These are phyloP conservation scores for Vigna nakashimae DNA, from an alignment of 306 rosid genomes.

Conservation along the genomic window DNA sequence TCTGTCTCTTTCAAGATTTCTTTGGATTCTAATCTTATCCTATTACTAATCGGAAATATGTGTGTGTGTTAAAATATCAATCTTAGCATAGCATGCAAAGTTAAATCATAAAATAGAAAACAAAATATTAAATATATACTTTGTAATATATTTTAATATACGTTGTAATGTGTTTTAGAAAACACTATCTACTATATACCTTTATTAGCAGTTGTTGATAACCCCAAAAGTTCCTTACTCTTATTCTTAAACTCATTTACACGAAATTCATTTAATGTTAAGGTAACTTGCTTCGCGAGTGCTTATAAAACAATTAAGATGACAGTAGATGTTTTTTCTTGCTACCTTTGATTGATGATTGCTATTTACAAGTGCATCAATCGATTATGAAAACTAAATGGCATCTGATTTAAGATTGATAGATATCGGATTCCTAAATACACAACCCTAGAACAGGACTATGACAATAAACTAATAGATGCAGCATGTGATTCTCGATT, in stretches of 20 bases:
- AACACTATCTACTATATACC: no score
- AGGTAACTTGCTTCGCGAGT: neutral
- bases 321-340: neutral
- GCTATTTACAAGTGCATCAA: slow-evolving; percentile 31
- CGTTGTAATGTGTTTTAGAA: no score
- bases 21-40: no score
- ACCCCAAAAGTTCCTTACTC: neutral
- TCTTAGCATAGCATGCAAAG: no score
- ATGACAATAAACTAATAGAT: slow-evolving; percentile 27
- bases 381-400: slow-evolving; percentile 33
- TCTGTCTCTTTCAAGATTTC: no score
- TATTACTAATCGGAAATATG: no score
- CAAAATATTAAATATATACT: no score
- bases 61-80: no score
- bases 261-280: neutral
- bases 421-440: slow-evolving; percentile 33
- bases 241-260: neutral
- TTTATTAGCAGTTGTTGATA: no score
- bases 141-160: no score
- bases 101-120: no score
- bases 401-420: slow-evolving; percentile 33
- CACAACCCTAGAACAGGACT: slow-evolving; percentile 35
- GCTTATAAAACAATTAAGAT: neutral
- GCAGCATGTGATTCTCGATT: slow-evolving; percentile 49
- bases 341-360: slow-evolving; percentile 4